phyloP scores from a whole-genome alignment of 371 early-diverging fungal species.

The Blakeslea trispora region DNA sequence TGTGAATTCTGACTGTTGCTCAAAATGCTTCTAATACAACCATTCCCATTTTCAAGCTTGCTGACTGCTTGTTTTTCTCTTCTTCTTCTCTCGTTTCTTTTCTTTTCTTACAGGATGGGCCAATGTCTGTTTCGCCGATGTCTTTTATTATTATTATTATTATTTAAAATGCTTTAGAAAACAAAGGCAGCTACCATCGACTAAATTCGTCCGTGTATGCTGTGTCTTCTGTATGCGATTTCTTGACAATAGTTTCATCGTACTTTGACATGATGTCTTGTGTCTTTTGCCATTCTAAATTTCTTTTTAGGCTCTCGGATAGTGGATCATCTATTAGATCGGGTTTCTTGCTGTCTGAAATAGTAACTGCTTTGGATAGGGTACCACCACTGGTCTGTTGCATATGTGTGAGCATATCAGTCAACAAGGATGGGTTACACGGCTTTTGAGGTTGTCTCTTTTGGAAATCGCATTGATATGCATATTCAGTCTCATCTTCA shows the following conservation, averaged over 20 bases:
- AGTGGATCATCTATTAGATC: not conserved
- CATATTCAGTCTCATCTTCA: slow-evolving; percentile 7
- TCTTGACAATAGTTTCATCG: not conserved
- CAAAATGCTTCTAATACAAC: no score
- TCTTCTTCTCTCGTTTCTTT: no score
- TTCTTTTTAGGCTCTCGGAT: slow-evolving; percentile 7
- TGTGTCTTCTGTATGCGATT: not conserved
- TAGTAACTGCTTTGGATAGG: not conserved
- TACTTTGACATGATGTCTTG: not conserved
- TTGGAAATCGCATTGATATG: slow-evolving; percentile 9
- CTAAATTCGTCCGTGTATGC: slow-evolving; percentile 3
- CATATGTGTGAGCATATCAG: not conserved
- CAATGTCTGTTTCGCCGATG: not conserved
- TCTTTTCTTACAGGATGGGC: no score
- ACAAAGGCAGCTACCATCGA: not conserved
- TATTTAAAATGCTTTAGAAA: not conserved
- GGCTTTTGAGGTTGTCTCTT: slow-evolving; percentile 5
- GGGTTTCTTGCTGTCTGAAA: not conserved
- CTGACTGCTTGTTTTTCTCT: no score
- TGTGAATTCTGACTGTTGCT: no score
- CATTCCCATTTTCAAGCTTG: no score
- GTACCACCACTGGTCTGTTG: not conserved
- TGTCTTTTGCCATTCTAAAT: slow-evolving; percentile 5
- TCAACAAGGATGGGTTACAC: not conserved
- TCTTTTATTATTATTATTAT: slow-evolving; percentile 1